Evolutionary conservation across 2,329 filamentous ascomycete genomes (phyloP).

Genomic region (Penicillium oxalicum): DNA sequence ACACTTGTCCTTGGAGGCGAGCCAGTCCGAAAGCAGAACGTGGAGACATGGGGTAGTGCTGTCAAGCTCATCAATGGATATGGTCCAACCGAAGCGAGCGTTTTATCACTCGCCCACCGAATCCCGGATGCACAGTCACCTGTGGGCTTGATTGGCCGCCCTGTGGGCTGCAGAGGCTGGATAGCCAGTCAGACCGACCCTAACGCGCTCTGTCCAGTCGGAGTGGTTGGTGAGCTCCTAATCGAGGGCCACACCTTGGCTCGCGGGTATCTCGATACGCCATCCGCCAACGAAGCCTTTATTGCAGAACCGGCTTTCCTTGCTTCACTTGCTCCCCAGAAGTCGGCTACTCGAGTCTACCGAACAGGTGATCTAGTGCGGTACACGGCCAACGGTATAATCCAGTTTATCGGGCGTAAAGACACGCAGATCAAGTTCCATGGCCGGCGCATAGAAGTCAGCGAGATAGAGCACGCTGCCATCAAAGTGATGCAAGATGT

Average conservation of each 20-base stretch:
- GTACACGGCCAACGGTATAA: neutral
- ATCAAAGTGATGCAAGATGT: too few species aligned
- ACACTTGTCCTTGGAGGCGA: slow-evolving; percentile 2
- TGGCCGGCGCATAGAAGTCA: neutral
- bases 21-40: neutral
- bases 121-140: neutral
- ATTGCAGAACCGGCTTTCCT: neutral
- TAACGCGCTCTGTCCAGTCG: neutral
- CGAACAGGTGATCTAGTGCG: neutral
- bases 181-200: slow-evolving; percentile 4
- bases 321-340: neutral
- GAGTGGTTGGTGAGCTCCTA: neutral
- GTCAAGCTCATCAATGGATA: slow-evolving; percentile 1
- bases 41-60: neutral
- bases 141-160: neutral
- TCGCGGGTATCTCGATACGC: slow-evolving; percentile 1
- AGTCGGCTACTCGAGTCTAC: neutral
- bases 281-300: neutral
- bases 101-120: too few species aligned
- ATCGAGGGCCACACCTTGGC: slow-evolving; percentile 3
- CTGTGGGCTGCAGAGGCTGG: slow-evolving; percentile 1
- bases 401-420: slow-evolving; percentile 2
- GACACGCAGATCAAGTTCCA: slow-evolving; percentile 1
- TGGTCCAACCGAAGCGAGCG: slow-evolving; percentile 2
- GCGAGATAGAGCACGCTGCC: neutral